Base-by-base conservation (phyloP, 495 filamentous ascomycete species). In the Mytilinidion resinicola region DNA sequence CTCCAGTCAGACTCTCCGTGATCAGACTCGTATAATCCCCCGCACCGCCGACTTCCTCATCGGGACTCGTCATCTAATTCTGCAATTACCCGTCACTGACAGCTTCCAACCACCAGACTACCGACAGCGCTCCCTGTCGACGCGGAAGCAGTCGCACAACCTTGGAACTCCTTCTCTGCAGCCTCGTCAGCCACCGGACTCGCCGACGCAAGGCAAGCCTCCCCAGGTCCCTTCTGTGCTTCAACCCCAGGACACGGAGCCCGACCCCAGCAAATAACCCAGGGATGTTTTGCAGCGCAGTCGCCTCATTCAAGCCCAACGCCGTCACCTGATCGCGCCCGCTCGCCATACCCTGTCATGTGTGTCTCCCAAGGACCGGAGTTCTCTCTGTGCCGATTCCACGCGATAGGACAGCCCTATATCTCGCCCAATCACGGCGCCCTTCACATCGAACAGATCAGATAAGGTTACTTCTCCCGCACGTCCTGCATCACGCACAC, bases 361-460 rank as follows among this genome's bases (percentile, higher is more conserved):
- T 43, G 20, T 10, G 35, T 54, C 46, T 55, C 58, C 62, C 58
- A 57, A 55, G 50, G 53, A 65, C 58, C 62, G 57, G 62, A 60
- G 62, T 39, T 53, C 57, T 25, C 34, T 34, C 38, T 49, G 42
- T 36, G 53, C 62, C 62, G 62, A 58, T 51, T 65, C 25, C 25
- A 30, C 25, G 25, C 25, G 53, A 17, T 39, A 10, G 19, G n/a
- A 57, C 62, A 60, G 62, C 62, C 62, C 55, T 61, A 65, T 55
- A 55, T 55, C 58, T 36, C 53, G 55, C 47, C 53, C 43, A 49
- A 61, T 55, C 57, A 58, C 53, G 51, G 48, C 57, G 37, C 15
- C 46, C 55, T 61, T 59, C 53, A 58, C 57, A 58, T 55, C 54
- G 43, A 50, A 60, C 61, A 61, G 56, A 65, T 61, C 62, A 65